Evolutionary conservation across 2,329 filamentous ascomycete species (phyloP).

Genomic region (Exophiala lecanii-corni): DNA sequence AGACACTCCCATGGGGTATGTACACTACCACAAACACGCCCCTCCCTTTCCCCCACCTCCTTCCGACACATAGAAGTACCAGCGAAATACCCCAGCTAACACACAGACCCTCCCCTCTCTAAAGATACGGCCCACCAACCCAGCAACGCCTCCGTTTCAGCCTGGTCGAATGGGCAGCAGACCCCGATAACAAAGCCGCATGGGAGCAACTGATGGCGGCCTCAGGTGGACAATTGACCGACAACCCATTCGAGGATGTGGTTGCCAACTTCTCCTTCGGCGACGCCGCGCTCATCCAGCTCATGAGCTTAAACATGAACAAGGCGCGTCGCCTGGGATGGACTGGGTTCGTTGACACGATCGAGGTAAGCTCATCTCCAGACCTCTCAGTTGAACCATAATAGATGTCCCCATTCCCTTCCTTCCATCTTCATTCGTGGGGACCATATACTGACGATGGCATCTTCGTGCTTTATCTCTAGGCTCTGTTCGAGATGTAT

Average conservation of each 20-base stretch:
- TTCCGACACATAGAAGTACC: too few species aligned
- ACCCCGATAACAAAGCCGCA: constrained; percentile 39
- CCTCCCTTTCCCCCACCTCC: too few species aligned
- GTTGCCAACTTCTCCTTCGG: constrained; percentile 26
- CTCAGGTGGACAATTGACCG: constrained; percentile 31
- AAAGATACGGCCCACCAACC: constrained; percentile 33
- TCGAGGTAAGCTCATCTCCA: constrained; percentile 12
- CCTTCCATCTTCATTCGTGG: neutral
- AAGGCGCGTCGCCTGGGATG: constrained; percentile 26
- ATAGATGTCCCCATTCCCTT: neutral
- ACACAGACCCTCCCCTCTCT: too few species aligned
- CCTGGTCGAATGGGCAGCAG: constrained; percentile 44
- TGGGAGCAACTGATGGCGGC: constrained; percentile 44
- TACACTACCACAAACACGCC: too few species aligned
- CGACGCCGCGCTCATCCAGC: constrained; percentile 20
- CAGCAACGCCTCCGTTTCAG: constrained; percentile 38
- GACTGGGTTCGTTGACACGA: constrained; percentile 29
- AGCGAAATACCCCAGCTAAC: too few species aligned
- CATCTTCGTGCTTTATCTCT: too few species aligned
- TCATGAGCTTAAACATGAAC: constrained; percentile 24
- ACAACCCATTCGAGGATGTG: constrained; percentile 26
- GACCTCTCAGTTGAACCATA: neutral
- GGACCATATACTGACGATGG: too few species aligned
- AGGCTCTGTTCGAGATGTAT: constrained; percentile 26
- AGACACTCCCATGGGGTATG: constrained; percentile 35